Percentiles rank a stretch among this genome's conserved stretches.
Conservation (phyloP, 805 yeast species). For the Pichia rugopelliculosa region DNA sequence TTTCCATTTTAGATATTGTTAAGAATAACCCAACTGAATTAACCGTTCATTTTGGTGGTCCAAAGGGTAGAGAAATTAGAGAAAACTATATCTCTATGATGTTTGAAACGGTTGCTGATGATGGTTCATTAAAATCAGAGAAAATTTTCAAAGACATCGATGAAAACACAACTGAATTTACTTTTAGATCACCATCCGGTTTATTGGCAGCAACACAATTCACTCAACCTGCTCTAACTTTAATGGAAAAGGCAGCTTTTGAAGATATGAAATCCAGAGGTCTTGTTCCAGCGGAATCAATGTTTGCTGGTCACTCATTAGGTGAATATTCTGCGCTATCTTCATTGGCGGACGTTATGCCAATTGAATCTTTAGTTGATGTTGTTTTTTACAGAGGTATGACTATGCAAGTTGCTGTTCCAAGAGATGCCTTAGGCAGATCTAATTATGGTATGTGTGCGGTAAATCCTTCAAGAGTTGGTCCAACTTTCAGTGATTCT, state of each 20-base stretch:
- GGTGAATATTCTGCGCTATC: constrained; percentile 99
- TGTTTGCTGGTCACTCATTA: constrained; percentile 98
- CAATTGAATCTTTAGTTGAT: constrained; percentile 93
- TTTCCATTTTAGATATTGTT: constrained; percentile 93
- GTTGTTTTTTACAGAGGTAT: constrained; percentile 99
- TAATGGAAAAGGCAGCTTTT: constrained; percentile 98
- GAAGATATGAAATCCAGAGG: constrained; percentile 97
- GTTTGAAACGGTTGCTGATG: constrained; percentile 87
- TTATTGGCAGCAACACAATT: constrained; percentile 96
- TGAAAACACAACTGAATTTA: constrained; percentile 71
- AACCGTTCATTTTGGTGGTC: constrained; percentile 97
- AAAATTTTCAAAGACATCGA: constrained; percentile 92
- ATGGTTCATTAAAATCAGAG: constrained; percentile 80
- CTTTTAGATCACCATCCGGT: constrained; percentile 91
- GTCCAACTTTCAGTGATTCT: constrained; percentile 81
- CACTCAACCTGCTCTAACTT: constrained; percentile 97
- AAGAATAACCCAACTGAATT: constrained; percentile 91
- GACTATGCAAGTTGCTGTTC: constrained; percentile 99
- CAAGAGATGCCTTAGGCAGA: constrained; percentile 91
- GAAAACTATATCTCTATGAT: constrained; percentile 95
- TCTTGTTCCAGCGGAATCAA: constrained; percentile 82
- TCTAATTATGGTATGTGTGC: constrained; percentile 99
- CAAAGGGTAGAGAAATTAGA: constrained; percentile 90
- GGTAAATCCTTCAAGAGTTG: constrained; percentile 91
- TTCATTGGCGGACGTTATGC: constrained; percentile 97